Base-by-base conservation (phyloP, 73 alveolate genomes). In the Uronychia setigera region DNA sequence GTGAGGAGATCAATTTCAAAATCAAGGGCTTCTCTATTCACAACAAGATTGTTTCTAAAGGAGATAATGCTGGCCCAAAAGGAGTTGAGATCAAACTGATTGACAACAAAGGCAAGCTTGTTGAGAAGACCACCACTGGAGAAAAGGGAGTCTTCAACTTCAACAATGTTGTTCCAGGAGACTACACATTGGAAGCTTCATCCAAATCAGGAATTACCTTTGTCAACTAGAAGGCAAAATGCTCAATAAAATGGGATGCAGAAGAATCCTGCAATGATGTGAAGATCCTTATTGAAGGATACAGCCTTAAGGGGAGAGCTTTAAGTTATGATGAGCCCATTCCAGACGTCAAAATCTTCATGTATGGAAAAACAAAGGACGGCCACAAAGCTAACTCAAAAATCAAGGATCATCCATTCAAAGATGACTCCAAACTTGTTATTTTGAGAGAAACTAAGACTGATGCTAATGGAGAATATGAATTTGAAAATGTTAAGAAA, bases 171-270 rank as follows among this genome's bases (percentile, higher is more conserved):
- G 67, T 76, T 27, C 92, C 92, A 5, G 86, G 77, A 1, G 35
- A 76, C 26, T 85, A 85, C 76, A 13, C 35, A 5, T 26, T 85
- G 59, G 78, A 28, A 57, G 33, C 82, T 13, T 5, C n/a, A 0
- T 0, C 28, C n/a, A 31, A 81, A 13, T 67, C 60, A 1, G 88
- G 75, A 30, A 59, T 81, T 32, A 81, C 88, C 14, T 60, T 81
- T 80, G 75, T 59, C 28, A 1, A 81, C 31, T 29, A 81, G 1
- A 13, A 58, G 31, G 35, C 60, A 32, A 60, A 34, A 26, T 81
- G 88, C 34, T 28, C 31, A 29, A 59, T 81, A 25, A 13, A 81
- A 60, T 81, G 88, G 88, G 88, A 81, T n/a, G 75, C 88, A 26
- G 88, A 80, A 59, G 60, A 59, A 31, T 59, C 30, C n/a, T 81